Base-by-base conservation (phyloP, 2,329 filamentous ascomycete genomes). In the Furcasterigmium sp. region DNA sequence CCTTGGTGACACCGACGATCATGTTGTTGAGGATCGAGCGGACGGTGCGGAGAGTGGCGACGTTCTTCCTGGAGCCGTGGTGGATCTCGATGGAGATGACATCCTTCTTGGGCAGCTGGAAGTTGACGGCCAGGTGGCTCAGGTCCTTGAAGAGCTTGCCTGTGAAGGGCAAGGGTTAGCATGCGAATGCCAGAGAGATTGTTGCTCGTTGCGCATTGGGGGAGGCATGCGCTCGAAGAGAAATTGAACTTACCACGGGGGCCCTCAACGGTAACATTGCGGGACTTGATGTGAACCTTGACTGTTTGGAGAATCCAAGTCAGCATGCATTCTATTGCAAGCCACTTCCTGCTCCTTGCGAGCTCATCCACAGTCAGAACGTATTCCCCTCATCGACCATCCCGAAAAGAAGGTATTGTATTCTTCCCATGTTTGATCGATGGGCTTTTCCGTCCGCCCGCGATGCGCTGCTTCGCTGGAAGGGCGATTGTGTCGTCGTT, bases 11-110 rank as follows among this genome's bases (percentile, higher is more conserved):
- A 73, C 93, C 93, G 63, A 91, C 84, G 73, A 98, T 87, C 76
- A 98, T 72, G 86, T 98, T 98, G 83, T 94, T 88, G 82, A 98
- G 95, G 75, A 97, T 74, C 56, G 91, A 91, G 68, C 90, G 89
- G 77, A 98, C 93, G 65, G 93, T 98, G 64, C 93, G 90, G 73
- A 98, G 90, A 60, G 91, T 88, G 66, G 93, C 93, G 68, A 98
- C 87, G 71, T 89, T 91, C 85, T 98, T 98, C 77, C 93, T 89
- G 67, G 80, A 81, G 70, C 93, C 93, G 76, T 98, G 93, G 85
- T 98, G 94, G 68, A 98, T 87, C 78, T 96, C 90, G 67, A 98
- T 96, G 66, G 87, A 85, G 79, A 98, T 91, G 61, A 86, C 66
- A 73, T 87, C 80, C 78, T 87, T 85, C 78, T 84, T 80, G 64